These are phyloP conservation scores for Penicillium glabrum DNA, from an alignment of 2,329 filamentous ascomycete genomes.

Conservation along the genomic window DNA sequence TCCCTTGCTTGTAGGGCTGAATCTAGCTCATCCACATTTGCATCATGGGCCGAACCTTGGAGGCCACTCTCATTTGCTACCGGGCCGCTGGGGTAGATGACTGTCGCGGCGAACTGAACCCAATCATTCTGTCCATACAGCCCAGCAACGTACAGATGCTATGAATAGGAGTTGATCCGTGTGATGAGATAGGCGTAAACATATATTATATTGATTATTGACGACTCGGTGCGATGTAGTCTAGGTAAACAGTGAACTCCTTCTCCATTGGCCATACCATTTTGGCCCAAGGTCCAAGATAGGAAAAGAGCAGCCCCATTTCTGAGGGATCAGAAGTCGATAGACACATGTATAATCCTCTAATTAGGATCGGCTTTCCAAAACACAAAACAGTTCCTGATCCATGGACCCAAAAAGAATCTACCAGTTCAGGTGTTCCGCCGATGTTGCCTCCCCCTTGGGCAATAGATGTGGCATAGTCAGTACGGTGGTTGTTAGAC, in stretches of 20 bases:
- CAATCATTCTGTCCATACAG: background rate
- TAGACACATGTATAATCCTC: background rate
- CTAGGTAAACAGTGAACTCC: background rate
- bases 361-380: background rate
- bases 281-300: background rate
- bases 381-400: background rate
- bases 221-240: background rate
- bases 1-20: conserved; percentile 19
- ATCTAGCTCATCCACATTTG: conserved; percentile 10
- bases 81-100: background rate
- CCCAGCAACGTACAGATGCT: background rate
- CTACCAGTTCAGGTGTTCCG: background rate
- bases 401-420: background rate
- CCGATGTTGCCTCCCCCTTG: background rate
- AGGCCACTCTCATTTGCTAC: background rate
- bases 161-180: background rate
- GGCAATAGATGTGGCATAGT: background rate
- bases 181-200: background rate
- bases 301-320: background rate
- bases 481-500: too few relatives aligned
- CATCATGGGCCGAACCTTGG: conserved; percentile 3
- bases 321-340: background rate
- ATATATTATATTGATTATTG: background rate
- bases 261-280: background rate
- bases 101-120: background rate